These are phyloP conservation scores for Lagenidium giganteum DNA, from an alignment of 352 stramenopile genomes.

Conservation along the genomic window DNA sequence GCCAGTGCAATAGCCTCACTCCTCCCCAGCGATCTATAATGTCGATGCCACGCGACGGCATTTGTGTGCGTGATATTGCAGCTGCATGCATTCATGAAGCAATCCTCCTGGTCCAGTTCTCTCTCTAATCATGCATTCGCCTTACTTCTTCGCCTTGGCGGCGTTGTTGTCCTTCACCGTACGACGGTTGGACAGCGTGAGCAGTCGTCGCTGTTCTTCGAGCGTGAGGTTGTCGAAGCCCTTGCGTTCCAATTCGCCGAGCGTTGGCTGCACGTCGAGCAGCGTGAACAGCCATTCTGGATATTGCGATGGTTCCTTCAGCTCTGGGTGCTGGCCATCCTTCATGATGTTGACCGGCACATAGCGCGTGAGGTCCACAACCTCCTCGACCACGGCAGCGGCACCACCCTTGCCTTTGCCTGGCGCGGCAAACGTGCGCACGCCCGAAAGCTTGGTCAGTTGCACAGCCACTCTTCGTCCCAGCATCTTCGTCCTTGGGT, in stretches of 20 bases:
- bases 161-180: conserved; percentile 72
- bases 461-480: conserved; percentile 30
- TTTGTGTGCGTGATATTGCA: conserved; percentile 2
- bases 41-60: no score
- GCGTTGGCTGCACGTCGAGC: conserved; percentile 62
- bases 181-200: conserved; percentile 68
- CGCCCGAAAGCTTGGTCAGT: conserved; percentile 25
- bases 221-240: conserved; percentile 77
- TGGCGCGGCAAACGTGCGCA: conserved; percentile 51
- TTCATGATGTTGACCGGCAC: conserved; percentile 86
- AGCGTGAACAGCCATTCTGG: conserved; percentile 81
- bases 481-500: conserved; percentile 24
- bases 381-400: conserved; percentile 53
- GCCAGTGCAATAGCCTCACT: no score
- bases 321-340: conserved; percentile 72
- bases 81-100: neutral
- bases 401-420: conserved; percentile 53
- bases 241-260: conserved; percentile 71
- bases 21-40: no score
- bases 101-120: neutral
- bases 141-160: conserved; percentile 84
- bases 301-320: conserved; percentile 80
- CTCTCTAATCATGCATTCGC: neutral
- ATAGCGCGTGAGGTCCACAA: conserved; percentile 67
- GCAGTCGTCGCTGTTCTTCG: conserved; percentile 74